Evolutionary conservation across 1,284 basidiomycete genomes (phyloP).

Genomic region (Cutaneotrichosporon cutaneum): DNA sequence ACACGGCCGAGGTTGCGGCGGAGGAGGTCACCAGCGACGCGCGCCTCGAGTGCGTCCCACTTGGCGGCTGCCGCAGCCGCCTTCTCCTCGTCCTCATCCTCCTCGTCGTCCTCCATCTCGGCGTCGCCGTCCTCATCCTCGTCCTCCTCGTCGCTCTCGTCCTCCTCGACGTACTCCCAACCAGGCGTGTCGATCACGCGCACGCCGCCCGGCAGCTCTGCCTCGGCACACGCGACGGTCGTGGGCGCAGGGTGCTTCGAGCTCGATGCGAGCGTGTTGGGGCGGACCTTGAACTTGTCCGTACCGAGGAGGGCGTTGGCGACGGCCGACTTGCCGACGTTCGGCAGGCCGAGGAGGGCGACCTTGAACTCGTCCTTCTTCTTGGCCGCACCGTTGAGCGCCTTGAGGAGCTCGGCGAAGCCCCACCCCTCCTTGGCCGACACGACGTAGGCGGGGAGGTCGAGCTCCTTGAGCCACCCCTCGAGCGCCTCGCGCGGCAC

Average conservation of each 20-base stretch:
- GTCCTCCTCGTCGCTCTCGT: constrained; percentile 36
- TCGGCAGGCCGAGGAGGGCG: constrained; percentile 59
- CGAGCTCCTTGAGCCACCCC: constrained; percentile 71
- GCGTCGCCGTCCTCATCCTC: constrained; percentile 52
- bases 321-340: constrained; percentile 78
- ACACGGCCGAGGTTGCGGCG: constrained; percentile 79
- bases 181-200: constrained; percentile 81
- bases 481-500: constrained; percentile 78
- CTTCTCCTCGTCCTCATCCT: constrained; percentile 50
- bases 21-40: constrained; percentile 68
- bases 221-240: constrained; percentile 68
- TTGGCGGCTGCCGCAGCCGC: constrained; percentile 51
- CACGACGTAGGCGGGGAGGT: constrained; percentile 74
- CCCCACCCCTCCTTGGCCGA: constrained; percentile 35
- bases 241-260: constrained; percentile 62
- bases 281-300: constrained; percentile 34
- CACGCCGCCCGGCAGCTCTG: constrained; percentile 58
- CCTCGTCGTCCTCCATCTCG: constrained; percentile 33
- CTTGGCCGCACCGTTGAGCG: constrained; percentile 20
- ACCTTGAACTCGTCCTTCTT: constrained; percentile 37
- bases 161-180: constrained; percentile 60
- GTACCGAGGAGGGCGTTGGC: constrained; percentile 69
- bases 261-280: constrained; percentile 62
- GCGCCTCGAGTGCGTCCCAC: constrained; percentile 54
- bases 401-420: constrained; percentile 29